A percentile compares a stretch with the other conserved stretches of the same genome.
phyloP scores from a whole-genome alignment of 2,329 filamentous ascomycete species.

The Pseudogymnoascus pannorum region DNA sequence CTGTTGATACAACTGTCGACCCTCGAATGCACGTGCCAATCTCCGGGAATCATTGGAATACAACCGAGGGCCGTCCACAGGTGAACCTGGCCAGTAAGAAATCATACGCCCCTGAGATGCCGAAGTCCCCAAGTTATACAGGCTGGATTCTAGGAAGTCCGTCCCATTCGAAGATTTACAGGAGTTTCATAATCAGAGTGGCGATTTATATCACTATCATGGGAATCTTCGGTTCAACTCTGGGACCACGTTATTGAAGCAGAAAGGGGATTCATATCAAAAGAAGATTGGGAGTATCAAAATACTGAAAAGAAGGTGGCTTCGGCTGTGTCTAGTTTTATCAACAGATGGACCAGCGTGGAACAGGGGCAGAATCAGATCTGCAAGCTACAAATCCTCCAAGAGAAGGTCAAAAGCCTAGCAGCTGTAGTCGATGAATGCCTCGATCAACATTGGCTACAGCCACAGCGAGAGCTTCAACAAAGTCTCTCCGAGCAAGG shows the following conservation, averaged over 20 bases:
- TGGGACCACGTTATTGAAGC: background rate
- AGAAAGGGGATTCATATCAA: background rate
- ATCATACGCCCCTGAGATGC: background rate
- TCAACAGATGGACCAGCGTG: background rate
- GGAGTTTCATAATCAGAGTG: background rate
- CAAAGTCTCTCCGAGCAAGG: background rate
- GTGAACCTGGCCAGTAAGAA: background rate
- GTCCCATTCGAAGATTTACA: background rate
- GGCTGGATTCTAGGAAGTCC: background rate
- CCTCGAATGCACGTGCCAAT: background rate
- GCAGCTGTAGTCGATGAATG: background rate
- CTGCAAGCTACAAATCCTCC: background rate
- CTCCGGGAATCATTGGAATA: background rate
- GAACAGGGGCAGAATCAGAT: background rate
- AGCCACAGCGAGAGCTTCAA: background rate
- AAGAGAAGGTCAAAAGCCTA: background rate
- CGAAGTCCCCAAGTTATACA: background rate
- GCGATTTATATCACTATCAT: background rate
- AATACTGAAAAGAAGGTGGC: background rate
- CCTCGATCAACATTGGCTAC: background rate
- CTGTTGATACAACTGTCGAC: background rate
- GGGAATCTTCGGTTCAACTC: background rate
- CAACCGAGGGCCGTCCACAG: background rate
- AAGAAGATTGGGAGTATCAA: background rate
- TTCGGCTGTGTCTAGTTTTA: background rate